A percentile compares a stretch with the other conserved stretches of the same genome.
Conservation (phyloP, 768 basidiomycete species). For the Leccinum subgranulosum region DNA sequence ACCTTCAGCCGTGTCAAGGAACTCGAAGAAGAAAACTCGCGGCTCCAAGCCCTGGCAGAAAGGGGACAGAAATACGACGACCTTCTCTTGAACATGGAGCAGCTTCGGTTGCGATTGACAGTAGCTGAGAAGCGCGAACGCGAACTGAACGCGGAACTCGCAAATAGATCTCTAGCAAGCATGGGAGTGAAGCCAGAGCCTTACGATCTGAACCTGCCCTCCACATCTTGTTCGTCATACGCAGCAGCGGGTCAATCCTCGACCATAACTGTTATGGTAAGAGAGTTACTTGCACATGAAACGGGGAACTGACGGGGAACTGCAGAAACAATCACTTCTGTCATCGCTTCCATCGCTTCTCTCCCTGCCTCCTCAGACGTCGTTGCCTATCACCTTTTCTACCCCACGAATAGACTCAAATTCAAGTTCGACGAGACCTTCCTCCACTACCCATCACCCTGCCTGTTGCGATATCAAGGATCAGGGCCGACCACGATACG, state of each 20-base stretch:
- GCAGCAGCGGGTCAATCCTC: slow-evolving; percentile 46
- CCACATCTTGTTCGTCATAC: slow-evolving; percentile 40
- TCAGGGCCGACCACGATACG: slow-evolving; percentile 51
- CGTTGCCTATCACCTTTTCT: slow-evolving; percentile 54
- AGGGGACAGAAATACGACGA: slow-evolving; percentile 37
- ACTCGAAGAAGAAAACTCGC: slow-evolving; percentile 80
- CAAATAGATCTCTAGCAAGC: slow-evolving; percentile 35
- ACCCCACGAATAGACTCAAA: slow-evolving; percentile 42
- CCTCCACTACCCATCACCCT: slow-evolving; percentile 39
- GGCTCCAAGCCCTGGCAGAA: slow-evolving; percentile 60
- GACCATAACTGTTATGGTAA: slow-evolving; percentile 69
- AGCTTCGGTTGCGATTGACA: slow-evolving; percentile 61
- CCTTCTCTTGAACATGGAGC: slow-evolving; percentile 60
- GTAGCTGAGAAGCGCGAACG: slow-evolving; percentile 65
- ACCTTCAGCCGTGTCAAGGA: slow-evolving; percentile 70
- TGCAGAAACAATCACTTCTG: slow-evolving; percentile 61
- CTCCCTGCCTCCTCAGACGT: slow-evolving; percentile 58
- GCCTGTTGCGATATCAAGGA: slow-evolving; percentile 47
- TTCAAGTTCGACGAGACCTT: slow-evolving; percentile 33
- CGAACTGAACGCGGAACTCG: slow-evolving; percentile 61
- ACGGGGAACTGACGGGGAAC: slow-evolving; percentile 14
- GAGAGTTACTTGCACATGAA: slow-evolving; percentile 2
- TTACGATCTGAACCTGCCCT: slow-evolving; percentile 47
- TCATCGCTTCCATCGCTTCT: slow-evolving; percentile 75
- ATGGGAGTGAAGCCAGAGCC: slow-evolving; percentile 56